Evolutionary conservation across 2,329 filamentous ascomycete genomes (phyloP).

Genomic region (Capronia americana): DNA sequence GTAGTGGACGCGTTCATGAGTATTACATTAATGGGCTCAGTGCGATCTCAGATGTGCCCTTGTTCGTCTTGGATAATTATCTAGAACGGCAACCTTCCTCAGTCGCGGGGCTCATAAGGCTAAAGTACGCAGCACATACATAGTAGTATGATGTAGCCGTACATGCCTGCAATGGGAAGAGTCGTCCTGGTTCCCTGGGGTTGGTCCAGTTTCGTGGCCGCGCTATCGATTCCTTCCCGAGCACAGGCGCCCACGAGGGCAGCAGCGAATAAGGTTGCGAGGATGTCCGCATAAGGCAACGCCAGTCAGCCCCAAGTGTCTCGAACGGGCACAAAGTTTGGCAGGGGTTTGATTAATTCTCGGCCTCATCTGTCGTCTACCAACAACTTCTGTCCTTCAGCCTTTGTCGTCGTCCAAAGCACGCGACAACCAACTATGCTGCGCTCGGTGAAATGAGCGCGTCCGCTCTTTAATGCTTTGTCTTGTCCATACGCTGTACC

Average conservation of each 20-base stretch:
- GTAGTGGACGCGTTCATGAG: neutral
- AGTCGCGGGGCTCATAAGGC: neutral
- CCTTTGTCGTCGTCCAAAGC: no score
- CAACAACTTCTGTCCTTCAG: no score
- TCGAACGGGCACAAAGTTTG: neutral
- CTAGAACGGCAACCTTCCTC: neutral
- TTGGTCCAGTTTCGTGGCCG: neutral
- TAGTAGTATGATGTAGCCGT: neutral
- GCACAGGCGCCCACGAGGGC: neutral
- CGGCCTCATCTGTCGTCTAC: neutral
- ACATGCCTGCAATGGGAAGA: neutral
- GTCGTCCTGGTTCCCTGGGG: neutral
- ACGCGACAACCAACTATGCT: slow-evolving; percentile 4
- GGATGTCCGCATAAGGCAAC: neutral
- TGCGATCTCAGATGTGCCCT: neutral
- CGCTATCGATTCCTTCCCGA: neutral
- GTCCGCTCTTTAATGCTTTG: slow-evolving; percentile 19
- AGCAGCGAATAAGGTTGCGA: neutral
- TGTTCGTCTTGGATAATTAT: neutral
- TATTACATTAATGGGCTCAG: neutral
- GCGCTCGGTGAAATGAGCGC: slow-evolving; percentile 9
- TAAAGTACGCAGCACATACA: neutral
- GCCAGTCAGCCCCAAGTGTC: neutral
- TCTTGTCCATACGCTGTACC: neutral
- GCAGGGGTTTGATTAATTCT: slow-evolving; percentile 4